Percentiles rank a stretch among this genome's conserved stretches.
Conservation (phyloP, 148 eudicot species). For the Polygonum aviculare region DNA sequence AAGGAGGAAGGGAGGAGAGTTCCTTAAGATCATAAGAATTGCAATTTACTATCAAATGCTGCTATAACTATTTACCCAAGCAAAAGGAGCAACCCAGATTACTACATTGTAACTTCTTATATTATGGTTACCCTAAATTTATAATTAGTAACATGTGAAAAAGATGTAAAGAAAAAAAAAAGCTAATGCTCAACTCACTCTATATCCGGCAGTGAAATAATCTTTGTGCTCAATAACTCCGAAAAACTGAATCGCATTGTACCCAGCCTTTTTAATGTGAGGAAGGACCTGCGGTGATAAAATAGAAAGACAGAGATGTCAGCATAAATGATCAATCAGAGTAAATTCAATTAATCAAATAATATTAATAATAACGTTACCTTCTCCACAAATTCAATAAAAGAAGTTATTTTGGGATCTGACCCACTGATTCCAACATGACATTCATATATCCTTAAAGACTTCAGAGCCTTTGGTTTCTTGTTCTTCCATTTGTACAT, state of each 20-base stretch:
- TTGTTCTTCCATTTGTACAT: conserved; percentile 69
- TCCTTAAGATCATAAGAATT: not conserved
- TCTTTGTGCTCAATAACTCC: conserved; percentile 98
- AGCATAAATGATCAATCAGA: not conserved
- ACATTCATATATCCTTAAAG: conserved; percentile 89
- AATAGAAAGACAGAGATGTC: not conserved
- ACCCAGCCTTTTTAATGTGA: conserved; percentile 76
- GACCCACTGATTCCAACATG: conserved; percentile 85
- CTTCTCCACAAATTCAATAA: conserved; percentile 64
- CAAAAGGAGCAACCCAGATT: not conserved
- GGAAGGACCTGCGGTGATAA: conserved; percentile 56
- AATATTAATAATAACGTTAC: conserved; percentile 18
- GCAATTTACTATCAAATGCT: not conserved
- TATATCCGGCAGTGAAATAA: conserved; percentile 89
- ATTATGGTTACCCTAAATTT: not conserved
- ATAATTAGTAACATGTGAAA: not conserved
- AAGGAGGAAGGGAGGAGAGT: too few relatives aligned
- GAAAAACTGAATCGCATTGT: conserved; percentile 85
- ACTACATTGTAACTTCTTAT: not conserved
- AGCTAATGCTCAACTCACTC: conserved; percentile 44
- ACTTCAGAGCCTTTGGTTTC: conserved; percentile 55
- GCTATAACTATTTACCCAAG: not conserved
- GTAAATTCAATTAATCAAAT: not conserved
- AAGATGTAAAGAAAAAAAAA: not conserved
- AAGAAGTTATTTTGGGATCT: conserved; percentile 71